These are phyloP conservation scores for Xanthoceras sorbifolium DNA, from an alignment of 345 rosid species.

Conservation along the genomic window DNA sequence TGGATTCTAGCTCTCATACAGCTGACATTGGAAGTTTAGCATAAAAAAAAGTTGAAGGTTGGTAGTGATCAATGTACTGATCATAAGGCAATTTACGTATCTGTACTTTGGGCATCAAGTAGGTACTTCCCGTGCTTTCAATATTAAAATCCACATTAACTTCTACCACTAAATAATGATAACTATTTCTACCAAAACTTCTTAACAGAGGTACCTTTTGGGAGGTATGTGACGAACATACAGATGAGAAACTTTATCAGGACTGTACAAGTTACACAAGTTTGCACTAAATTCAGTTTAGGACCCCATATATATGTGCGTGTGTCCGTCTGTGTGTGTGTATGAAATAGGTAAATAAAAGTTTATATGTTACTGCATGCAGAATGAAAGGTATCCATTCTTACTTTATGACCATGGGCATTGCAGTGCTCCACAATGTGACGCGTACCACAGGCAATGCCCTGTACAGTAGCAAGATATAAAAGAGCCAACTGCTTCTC, in stretches of 20 bases:
- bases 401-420: conserved; percentile 85
- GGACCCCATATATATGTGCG: not conserved
- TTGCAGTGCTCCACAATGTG: conserved; percentile 94
- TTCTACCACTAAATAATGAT: not conserved
- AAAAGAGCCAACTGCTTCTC: conserved; percentile 83
- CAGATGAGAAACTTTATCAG: not conserved
- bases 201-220: not conserved
- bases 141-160: not conserved
- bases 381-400: conserved; percentile 13
- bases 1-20: not conserved
- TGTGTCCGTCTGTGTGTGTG: not conserved
- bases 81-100: not conserved
- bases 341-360: not conserved
- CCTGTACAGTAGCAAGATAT: conserved; percentile 80
- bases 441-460: conserved; percentile 92
- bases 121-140: not conserved
- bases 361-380: not conserved
- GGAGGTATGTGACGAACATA: not conserved
- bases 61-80: not conserved
- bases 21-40: not conserved
- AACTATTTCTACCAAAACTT: not conserved
- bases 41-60: not conserved
- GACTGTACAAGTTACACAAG: not conserved
- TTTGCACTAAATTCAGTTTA: not conserved
- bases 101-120: not conserved